A percentile compares a stretch with the other conserved stretches of the same genome.
These are phyloP conservation scores for Hawksworthiomyces lignivorus DNA, from an alignment of 2,329 filamentous ascomycete genomes.

Conservation along the genomic window DNA sequence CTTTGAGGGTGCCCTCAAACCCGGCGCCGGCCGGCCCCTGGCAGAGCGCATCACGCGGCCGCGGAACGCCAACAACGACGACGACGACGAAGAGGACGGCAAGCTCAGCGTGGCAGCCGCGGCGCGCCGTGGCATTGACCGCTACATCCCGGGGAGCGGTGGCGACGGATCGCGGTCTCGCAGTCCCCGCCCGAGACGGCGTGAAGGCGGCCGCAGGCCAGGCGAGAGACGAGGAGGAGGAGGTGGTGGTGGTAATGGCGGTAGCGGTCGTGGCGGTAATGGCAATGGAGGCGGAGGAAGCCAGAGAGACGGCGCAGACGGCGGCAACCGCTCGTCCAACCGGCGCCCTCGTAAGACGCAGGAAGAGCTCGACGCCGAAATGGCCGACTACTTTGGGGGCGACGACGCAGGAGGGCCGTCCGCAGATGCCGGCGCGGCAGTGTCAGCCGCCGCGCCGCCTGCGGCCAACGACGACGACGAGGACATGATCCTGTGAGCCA, in stretches of 20 bases:
- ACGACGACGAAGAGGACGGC: slow-evolving; percentile 10
- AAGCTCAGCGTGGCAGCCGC: slow-evolving; percentile 25
- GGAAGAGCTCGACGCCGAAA: slow-evolving; percentile 90
- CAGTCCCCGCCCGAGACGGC: slow-evolving; percentile 45
- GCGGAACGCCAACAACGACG: slow-evolving; percentile 33
- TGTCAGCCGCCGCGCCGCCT: too few relatives aligned
- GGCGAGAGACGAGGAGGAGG: slow-evolving; percentile 33
- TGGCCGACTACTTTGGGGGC: slow-evolving; percentile 80
- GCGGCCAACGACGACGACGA: too few relatives aligned
- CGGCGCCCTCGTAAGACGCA: slow-evolving; percentile 74
- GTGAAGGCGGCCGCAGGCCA: slow-evolving; percentile 40
- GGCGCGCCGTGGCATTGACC: slow-evolving; percentile 62
- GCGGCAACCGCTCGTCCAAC: slow-evolving; percentile 30
- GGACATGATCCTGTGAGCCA: too few relatives aligned
- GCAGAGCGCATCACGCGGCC: slow-evolving; percentile 54
- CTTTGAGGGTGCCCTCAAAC: slow-evolving; percentile 48
- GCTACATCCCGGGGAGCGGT: slow-evolving; percentile 61
- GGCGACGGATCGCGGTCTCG: slow-evolving; percentile 43
- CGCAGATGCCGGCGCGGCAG: too few relatives aligned
- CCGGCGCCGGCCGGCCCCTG: slow-evolving; percentile 47
- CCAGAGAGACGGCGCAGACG: slow-evolving; percentile 13
- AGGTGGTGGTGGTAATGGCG: slow-evolving; percentile 21
- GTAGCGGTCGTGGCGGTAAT: slow-evolving; percentile 32
- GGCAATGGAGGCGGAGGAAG: slow-evolving; percentile 29
- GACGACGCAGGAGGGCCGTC: too few relatives aligned